phyloP scores from a whole-genome alignment of 2,329 filamentous ascomycete species.

The Fusarium euwallaceae region DNA sequence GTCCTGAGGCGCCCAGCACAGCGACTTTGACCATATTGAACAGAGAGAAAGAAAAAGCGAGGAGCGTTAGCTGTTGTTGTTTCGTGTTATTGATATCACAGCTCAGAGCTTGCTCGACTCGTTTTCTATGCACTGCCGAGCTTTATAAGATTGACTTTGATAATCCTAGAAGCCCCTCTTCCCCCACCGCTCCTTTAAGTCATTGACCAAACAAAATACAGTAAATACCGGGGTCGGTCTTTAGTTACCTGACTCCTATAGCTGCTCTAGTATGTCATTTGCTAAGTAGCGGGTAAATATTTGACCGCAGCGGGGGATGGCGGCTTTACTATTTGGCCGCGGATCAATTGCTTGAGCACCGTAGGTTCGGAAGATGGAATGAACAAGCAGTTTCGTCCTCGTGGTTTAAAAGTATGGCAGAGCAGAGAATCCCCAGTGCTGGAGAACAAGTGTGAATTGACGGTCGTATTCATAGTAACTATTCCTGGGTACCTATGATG shows the following conservation, averaged over 20 bases:
- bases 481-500: neutral
- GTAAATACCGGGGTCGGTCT: neutral
- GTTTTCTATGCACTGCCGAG: neutral
- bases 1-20: conserved; percentile 10
- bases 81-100: neutral
- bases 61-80: neutral
- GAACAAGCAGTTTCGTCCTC: neutral
- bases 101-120: neutral
- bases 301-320: neutral
- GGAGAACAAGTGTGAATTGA: neutral
- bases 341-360: neutral
- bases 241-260: neutral
- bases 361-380: neutral
- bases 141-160: neutral
- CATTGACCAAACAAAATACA: too few relatives aligned
- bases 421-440: neutral
- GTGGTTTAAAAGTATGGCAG: neutral
- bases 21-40: conserved; percentile 9
- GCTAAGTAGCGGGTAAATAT: neutral
- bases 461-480: neutral
- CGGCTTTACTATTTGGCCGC: neutral
- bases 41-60: neutral
- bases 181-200: too few relatives aligned
- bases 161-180: neutral
- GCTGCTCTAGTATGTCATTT: neutral